Conservation (phyloP, 1,139 yeast genomes). For the Zygosaccharomyces sapae region DNA sequence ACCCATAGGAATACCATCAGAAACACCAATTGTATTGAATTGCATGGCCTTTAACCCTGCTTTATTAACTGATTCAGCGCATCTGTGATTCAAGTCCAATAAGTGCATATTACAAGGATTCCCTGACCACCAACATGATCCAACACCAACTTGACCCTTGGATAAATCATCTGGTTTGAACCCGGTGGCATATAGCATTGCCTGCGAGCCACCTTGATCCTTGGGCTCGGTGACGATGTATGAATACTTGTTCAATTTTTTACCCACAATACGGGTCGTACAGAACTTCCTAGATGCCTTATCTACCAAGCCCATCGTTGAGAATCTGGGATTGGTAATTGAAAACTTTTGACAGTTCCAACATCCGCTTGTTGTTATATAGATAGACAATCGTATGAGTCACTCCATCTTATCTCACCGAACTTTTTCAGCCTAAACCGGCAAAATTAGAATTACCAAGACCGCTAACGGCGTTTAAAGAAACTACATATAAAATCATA, state of each 20-base stretch:
- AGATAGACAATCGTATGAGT: not conserved
- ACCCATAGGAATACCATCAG: constrained; percentile 96
- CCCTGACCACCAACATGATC: constrained; percentile 98
- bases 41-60: constrained; percentile 96
- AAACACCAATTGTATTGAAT: constrained; percentile 91
- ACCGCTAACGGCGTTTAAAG: not conserved
- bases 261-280: constrained; percentile 30
- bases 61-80: constrained; percentile 70
- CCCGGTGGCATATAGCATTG: constrained; percentile 97
- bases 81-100: constrained; percentile 74
- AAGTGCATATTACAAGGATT: constrained; percentile 97
- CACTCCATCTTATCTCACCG: not conserved
- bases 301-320: constrained; percentile 46
- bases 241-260: constrained; percentile 74
- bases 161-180: constrained; percentile 72
- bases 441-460: not conserved
- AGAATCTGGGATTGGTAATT: not conserved
- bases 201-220: constrained; percentile 98
- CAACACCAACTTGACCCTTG: constrained; percentile 92
- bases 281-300: constrained; percentile 26
- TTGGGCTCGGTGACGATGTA: constrained; percentile 81
- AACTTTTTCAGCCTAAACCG: constrained; percentile 1
- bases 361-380: not conserved
- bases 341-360: not conserved
- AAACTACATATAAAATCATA: constrained; percentile 3